These are phyloP conservation scores for Russula earlei DNA, from an alignment of 768 basidiomycete genomes.

Conservation along the genomic window DNA sequence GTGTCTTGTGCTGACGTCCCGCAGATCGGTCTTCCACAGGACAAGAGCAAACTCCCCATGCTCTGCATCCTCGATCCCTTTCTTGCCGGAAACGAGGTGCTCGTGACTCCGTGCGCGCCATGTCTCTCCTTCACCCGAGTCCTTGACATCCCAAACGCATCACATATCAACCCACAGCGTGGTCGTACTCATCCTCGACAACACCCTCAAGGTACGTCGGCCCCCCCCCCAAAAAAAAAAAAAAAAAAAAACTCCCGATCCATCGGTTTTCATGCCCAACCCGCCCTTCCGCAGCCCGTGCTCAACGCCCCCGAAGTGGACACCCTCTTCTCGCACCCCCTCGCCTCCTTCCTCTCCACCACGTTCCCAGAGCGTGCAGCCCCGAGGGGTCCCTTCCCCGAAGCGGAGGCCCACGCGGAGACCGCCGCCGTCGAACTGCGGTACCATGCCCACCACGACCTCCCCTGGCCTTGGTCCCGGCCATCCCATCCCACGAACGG, in stretches of 20 bases:
- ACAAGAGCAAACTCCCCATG: conserved; percentile 58
- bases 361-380: conserved; percentile 38
- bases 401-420: conserved; percentile 39
- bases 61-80: conserved; percentile 76
- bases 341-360: conserved; percentile 51
- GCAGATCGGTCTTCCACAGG: conserved; percentile 76
- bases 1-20: not conserved
- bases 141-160: not conserved
- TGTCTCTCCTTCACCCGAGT: not conserved
- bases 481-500: conserved; percentile 8
- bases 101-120: conserved; percentile 73
- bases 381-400: conserved; percentile 25
- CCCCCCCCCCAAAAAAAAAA: not conserved
- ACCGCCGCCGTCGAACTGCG: conserved; percentile 33
- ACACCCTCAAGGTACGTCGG: conserved; percentile 50
- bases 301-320: conserved; percentile 73
- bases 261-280: not conserved
- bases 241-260: too few species aligned
- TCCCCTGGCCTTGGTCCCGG: conserved; percentile 35
- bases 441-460: conserved; percentile 60
- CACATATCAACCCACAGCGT: conserved; percentile 39
- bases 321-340: conserved; percentile 78
- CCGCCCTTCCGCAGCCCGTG: conserved; percentile 46
- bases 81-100: conserved; percentile 55
- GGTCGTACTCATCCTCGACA: conserved; percentile 77